Conservation (phyloP, 495 filamentous ascomycete genomes). For the Acidomyces sp. region DNA sequence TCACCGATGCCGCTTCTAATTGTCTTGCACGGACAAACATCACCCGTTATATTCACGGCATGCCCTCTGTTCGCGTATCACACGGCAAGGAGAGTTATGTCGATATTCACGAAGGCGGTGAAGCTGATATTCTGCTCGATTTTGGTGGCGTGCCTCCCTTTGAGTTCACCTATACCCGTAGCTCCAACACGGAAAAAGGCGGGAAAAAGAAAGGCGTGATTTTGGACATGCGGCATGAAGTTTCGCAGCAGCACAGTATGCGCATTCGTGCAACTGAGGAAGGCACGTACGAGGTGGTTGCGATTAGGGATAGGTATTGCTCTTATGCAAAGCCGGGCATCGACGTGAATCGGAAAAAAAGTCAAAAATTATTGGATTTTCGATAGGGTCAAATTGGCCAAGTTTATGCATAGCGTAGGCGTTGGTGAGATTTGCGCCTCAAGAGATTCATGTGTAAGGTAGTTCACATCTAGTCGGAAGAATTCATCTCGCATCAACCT, state of each 20-base stretch:
- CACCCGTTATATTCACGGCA: constrained; percentile 69
- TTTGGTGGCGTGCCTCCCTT: constrained; percentile 94
- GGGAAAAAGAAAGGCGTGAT: constrained; percentile 46
- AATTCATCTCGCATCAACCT: too few relatives aligned
- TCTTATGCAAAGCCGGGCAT: constrained; percentile 55
- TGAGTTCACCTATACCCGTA: constrained; percentile 91
- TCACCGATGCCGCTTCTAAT: constrained; percentile 68
- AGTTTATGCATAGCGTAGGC: background rate
- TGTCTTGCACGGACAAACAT: constrained; percentile 69
- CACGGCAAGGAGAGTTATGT: constrained; percentile 63
- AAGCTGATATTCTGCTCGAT: constrained; percentile 81
- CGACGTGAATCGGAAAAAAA: constrained; percentile 2
- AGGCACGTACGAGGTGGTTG: constrained; percentile 91
- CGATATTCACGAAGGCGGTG: constrained; percentile 91
- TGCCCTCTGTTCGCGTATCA: constrained; percentile 80
- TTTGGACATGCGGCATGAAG: constrained; percentile 77
- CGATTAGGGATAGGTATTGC: constrained; percentile 85
- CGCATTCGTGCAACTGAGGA: constrained; percentile 74
- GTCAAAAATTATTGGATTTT: constrained; percentile 9
- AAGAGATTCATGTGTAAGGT: too few relatives aligned
- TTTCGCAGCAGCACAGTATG: constrained; percentile 66
- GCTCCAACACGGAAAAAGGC: constrained; percentile 66
- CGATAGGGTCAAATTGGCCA: background rate
- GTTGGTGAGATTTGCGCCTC: too few relatives aligned
- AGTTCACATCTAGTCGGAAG: too few relatives aligned